Conservation (phyloP, 305 asterid genomes). For the Ilex paraguariensis region DNA sequence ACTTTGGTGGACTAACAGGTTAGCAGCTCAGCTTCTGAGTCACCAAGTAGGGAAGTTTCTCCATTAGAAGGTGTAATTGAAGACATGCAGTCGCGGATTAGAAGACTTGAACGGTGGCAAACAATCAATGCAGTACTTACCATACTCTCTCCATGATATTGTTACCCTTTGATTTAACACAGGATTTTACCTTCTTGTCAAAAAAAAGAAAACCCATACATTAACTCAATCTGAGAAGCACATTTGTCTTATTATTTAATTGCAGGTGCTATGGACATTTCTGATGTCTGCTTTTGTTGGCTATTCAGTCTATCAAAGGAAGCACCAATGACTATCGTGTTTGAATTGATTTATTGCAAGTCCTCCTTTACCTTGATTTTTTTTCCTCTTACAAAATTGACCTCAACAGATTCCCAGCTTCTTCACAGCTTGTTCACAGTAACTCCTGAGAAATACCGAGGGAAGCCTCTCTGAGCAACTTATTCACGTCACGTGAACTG, state of each 20-base stretch:
- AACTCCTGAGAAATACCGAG: too few relatives aligned
- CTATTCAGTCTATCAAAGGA: conserved; percentile 84
- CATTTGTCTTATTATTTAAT: not conserved
- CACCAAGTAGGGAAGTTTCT: conserved; percentile 77
- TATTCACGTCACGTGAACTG: too few relatives aligned
- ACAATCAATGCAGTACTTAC: conserved; percentile 66
- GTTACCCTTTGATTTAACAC: not conserved
- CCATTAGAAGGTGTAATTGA: conserved; percentile 72
- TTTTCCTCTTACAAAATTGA: too few relatives aligned
- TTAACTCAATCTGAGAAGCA: not conserved
- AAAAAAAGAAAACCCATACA: not conserved
- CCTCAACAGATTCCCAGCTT: too few relatives aligned
- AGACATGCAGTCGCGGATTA: conserved; percentile 87
- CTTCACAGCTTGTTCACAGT: too few relatives aligned
- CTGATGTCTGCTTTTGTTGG: conserved; percentile 95
- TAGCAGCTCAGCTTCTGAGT: conserved; percentile 74
- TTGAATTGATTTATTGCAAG: not conserved
- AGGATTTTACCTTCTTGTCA: not conserved
- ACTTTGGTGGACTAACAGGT: conserved; percentile 47
- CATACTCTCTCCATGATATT: not conserved
- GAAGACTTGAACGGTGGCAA: conserved; percentile 88
- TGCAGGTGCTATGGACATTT: conserved; percentile 96
- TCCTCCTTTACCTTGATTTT: conserved; percentile 1
- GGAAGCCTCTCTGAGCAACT: too few relatives aligned
- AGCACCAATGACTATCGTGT: conserved; percentile 38